Evolutionary conservation across 2,329 filamentous ascomycete species (phyloP).

Genomic region (Plenodomus biglobosus): DNA sequence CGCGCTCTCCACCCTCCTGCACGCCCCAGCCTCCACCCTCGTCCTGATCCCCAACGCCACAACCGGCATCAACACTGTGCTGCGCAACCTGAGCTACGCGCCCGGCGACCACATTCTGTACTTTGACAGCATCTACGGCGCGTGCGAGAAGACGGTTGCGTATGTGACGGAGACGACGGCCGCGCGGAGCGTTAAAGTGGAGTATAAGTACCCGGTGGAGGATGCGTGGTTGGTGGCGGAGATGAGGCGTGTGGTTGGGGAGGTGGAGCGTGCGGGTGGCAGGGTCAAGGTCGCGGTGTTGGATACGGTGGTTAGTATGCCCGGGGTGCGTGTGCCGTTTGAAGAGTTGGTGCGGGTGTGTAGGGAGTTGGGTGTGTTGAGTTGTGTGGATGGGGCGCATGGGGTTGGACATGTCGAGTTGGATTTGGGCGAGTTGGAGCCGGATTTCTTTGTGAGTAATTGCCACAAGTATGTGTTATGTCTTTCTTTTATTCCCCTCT

Average conservation of each 20-base stretch:
- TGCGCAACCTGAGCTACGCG: conserved; percentile 72
- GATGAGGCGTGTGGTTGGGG: conserved; percentile 62
- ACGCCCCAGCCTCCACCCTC: conserved; percentile 64
- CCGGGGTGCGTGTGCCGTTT: conserved; percentile 79
- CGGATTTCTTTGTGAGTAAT: conserved; percentile 87
- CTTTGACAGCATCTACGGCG: conserved; percentile 78
- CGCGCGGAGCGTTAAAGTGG: conserved; percentile 56
- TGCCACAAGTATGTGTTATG: conserved; percentile 53
- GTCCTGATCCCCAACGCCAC: conserved; percentile 85
- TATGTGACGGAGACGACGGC: conserved; percentile 70
- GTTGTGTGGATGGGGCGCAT: conserved; percentile 82
- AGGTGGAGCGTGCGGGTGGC: conserved; percentile 58
- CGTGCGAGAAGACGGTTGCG: conserved; percentile 71
- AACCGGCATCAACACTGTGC: conserved; percentile 72
- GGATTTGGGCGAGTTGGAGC: conserved; percentile 65
- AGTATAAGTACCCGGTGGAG: conserved; percentile 67
- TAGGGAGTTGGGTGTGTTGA: conserved; percentile 66
- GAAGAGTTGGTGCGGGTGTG: conserved; percentile 67
- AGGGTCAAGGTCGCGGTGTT: conserved; percentile 70
- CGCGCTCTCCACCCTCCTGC: conserved; percentile 58
- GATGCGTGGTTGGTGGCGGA: conserved; percentile 65
- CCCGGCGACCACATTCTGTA: conserved; percentile 74
- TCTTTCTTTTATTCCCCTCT: too few species aligned
- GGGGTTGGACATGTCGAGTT: conserved; percentile 76
- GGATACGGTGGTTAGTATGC: conserved; percentile 77